A percentile compares a stretch with the other conserved stretches of the same genome.
Evolutionary conservation across 1,139 yeast species (phyloP).

Genomic region (Debaryomyces sp.): DNA sequence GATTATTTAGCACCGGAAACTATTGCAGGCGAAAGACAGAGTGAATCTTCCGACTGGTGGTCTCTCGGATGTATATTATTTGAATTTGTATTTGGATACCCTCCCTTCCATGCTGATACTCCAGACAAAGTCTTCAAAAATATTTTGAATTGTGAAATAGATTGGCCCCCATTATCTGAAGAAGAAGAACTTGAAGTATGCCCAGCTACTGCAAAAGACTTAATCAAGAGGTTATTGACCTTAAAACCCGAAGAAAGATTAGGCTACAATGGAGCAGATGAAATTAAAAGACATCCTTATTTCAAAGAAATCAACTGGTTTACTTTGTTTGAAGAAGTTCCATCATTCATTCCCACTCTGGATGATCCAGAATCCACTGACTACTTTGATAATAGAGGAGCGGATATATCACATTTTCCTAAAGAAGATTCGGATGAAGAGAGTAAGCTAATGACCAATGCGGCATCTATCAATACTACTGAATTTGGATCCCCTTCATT

Average conservation of each 20-base stretch:
- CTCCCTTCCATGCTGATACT: conserved; percentile 87
- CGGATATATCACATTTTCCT: conserved; percentile 65
- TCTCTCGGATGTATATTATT: conserved; percentile 93
- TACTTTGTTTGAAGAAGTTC: conserved; percentile 68
- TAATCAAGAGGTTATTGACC: conserved; percentile 63
- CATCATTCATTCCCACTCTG: conserved; percentile 79
- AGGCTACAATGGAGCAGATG: conserved; percentile 77
- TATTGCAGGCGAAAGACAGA: conserved; percentile 82
- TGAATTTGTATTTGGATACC: conserved; percentile 89
- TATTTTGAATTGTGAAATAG: conserved; percentile 70
- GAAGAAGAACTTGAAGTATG: conserved; percentile 58
- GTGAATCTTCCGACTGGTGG: conserved; percentile 97
- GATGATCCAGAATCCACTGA: conserved; percentile 89
- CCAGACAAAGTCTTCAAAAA: conserved; percentile 84
- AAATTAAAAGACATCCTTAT: conserved; percentile 77
- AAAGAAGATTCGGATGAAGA: conserved; percentile 48
- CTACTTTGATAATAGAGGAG: conserved; percentile 92
- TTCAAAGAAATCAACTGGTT: conserved; percentile 78
- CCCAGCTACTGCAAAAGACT: conserved; percentile 70
- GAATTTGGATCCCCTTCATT: conserved; percentile 25
- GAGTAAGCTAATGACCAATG: conserved; percentile 15
- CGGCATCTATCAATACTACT: conserved; percentile 16
- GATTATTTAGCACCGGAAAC: conserved; percentile 98
- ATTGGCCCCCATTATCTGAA: conserved; percentile 77
- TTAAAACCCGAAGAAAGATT: conserved; percentile 67